Percentiles rank a stretch among this genome's conserved stretches.
phyloP scores from a whole-genome alignment of 352 stramenopile species.

The Peronospora belbahrii region DNA sequence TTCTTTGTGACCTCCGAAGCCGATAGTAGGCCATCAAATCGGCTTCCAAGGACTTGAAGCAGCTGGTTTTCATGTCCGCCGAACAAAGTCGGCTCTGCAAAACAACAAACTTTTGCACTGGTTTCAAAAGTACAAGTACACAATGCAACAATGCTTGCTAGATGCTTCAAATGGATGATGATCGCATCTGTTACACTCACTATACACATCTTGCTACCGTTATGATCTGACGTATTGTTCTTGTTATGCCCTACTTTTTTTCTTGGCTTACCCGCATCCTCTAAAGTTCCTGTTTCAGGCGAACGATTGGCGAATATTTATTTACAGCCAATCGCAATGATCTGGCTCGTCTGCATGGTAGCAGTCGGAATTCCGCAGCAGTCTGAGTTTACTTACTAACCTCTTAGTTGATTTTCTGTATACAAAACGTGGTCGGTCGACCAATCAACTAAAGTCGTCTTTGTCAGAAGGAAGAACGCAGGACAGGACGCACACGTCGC shows the following conservation, averaged over 20 bases:
- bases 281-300: constrained; percentile 1
- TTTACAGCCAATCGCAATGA: constrained; percentile 4
- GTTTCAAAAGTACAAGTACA: no score
- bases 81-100: constrained; percentile 8
- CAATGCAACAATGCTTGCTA: no score
- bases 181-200: no score
- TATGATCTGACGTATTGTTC: no score
- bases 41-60: neutral
- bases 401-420: constrained; percentile 12
- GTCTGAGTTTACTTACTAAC: neutral
- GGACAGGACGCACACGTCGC: constrained; percentile 12
- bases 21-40: neutral
- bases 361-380: constrained; percentile 15
- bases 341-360: constrained; percentile 7
- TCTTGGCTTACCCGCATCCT: no score
- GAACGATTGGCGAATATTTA: constrained; percentile 15
- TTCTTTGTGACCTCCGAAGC: neutral
- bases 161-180: no score
- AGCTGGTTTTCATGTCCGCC: constrained; percentile 3
- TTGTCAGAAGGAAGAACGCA: constrained; percentile 22
- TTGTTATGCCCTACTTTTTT: no score
- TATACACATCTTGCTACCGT: no score
- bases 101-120: neutral
- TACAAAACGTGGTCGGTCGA: constrained; percentile 27
- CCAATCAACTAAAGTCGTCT: constrained; percentile 27